Evolutionary conservation across 768 basidiomycete genomes (phyloP), one percentile per base, ranked within the genome.

Genomic region (Daedaleopsis sinensis): DNA sequence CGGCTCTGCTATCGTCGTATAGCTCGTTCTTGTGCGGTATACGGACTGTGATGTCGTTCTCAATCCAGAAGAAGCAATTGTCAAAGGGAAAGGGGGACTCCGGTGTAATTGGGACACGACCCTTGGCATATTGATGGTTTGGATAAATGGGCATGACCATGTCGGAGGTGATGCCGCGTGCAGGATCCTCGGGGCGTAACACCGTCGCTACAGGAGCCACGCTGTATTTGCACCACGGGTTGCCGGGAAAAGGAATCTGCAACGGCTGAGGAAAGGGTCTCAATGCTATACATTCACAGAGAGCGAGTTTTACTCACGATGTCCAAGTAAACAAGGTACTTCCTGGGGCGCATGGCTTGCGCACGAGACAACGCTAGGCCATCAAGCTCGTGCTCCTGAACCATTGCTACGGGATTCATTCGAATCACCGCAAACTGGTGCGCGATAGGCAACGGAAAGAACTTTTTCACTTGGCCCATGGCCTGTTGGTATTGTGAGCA

Each of bases 101-200:
- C 2, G 53, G 21, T 5, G 13, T 5, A 1, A 60, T 23, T 12
- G 59, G 53, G 1, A 21, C 9, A 13, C 59, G 47, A 8, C 53
- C 39, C 0, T 13, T 1, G 5, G 54, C 53, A 55, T 55, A 53
- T 0, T 3, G 16, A 13, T 52, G 55, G 8, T 60, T 60, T 3
- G 59, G 59, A 23, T 55, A 43, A 18, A 60, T 60, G 3, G 59
- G 59, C 6, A 60, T 43, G 39, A 32, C 59, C 59, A 60, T 60
- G n/a, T 60, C 59, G 2, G 59, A 23, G 13, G 59, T 55, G n/a
- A 60, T 50, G 1, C 59, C 59, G 1, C 18, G 16, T 16, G 39
- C 24, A 9, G 24, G 23, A 12, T 38, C 47, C 4, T 16, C 52
- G 1, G 52, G 52, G 2, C 52, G 44, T 0, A 59, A 37, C 8